Percentiles rank a stretch among this genome's conserved stretches.
Conservation (phyloP, 202 grass and related monocot species). For the Elaeis oleifera region DNA sequence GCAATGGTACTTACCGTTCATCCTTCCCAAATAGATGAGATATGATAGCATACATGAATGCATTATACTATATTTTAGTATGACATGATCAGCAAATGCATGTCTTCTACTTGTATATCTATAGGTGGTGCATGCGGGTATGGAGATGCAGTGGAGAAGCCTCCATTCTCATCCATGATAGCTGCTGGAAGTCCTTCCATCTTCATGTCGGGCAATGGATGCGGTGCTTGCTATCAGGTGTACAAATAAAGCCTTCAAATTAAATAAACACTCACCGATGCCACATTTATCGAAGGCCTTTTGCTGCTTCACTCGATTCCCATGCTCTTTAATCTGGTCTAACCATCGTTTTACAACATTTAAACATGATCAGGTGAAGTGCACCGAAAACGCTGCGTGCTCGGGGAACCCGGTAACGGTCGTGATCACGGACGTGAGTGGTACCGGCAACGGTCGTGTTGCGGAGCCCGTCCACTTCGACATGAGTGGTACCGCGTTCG, state of each 20-base stretch:
- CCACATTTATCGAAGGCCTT: no score
- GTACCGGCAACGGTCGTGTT: conserved; percentile 37
- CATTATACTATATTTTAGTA: no score
- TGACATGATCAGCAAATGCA: no score
- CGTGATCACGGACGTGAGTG: conserved; percentile 61
- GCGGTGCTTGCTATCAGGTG: conserved; percentile 21
- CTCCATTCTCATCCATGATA: conserved; percentile 18
- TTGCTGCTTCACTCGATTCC: no score
- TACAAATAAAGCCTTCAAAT: no score
- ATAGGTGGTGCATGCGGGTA: conserved; percentile 19
- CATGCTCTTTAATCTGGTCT: no score
- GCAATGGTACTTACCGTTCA: background rate
- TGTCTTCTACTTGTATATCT: background rate
- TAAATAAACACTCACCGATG: no score
- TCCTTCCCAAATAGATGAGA: no score
- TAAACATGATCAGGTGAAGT: conserved; percentile 35
- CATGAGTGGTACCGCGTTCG: conserved; percentile 78
- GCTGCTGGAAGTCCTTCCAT: conserved; percentile 14
- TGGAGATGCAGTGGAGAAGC: conserved; percentile 9
- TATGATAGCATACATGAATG: no score
- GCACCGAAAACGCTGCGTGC: conserved; percentile 40
- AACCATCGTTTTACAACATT: background rate
- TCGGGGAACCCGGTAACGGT: conserved; percentile 63
- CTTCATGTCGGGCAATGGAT: conserved; percentile 16
- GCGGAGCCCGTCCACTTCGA: conserved; percentile 65